Evolutionary conservation across 2,329 filamentous ascomycete species (phyloP).

Genomic region (Colletotrichum sp.): DNA sequence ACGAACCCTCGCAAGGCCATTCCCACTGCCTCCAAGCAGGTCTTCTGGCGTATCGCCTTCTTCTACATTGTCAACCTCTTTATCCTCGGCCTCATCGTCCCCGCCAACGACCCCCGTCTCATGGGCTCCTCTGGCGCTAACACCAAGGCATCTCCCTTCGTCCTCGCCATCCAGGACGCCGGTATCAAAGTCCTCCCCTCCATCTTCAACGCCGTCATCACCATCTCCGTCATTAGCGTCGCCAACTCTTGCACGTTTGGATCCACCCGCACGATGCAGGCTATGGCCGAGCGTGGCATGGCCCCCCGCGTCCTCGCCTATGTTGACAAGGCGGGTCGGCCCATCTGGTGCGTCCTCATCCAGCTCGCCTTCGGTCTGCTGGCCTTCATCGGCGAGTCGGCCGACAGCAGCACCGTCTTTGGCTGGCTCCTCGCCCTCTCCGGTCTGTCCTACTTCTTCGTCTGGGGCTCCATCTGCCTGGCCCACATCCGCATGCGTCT

Average conservation of each 20-base stretch:
- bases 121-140: conserved; percentile 38
- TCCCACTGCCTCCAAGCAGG: conserved; percentile 28
- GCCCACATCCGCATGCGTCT: conserved; percentile 70
- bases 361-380: conserved; percentile 64
- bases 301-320: conserved; percentile 63
- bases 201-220: conserved; percentile 58
- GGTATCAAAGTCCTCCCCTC: conserved; percentile 55
- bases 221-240: conserved; percentile 55
- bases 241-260: conserved; percentile 58
- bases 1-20: conserved; percentile 27
- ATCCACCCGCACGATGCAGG: conserved; percentile 56
- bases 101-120: conserved; percentile 24
- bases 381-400: conserved; percentile 51
- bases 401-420: conserved; percentile 53
- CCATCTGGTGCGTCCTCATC: conserved; percentile 57
- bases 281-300: conserved; percentile 52
- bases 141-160: conserved; percentile 54
- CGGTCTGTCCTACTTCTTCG: conserved; percentile 76
- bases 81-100: conserved; percentile 26
- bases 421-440: conserved; percentile 74
- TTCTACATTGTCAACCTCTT: conserved; percentile 27
- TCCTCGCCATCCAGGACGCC: conserved; percentile 55
- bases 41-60: conserved; percentile 27
- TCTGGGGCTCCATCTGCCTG: conserved; percentile 73
- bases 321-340: conserved; percentile 66